Percentiles rank a stretch among this genome's conserved stretches.
These are phyloP conservation scores for Neonothopanus nambi DNA, from an alignment of 1,284 basidiomycete genomes.

Conservation along the genomic window DNA sequence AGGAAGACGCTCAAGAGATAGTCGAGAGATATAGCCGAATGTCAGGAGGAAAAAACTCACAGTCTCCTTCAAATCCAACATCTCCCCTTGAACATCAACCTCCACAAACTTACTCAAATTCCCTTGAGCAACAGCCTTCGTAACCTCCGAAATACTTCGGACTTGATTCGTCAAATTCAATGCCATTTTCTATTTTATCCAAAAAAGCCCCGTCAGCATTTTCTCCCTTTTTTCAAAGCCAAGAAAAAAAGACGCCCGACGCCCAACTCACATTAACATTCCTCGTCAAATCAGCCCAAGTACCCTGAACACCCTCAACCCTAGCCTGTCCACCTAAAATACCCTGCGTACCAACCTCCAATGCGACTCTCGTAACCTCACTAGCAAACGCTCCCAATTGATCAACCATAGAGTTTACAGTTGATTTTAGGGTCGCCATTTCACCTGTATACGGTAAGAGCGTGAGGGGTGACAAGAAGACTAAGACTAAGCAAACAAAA, in stretches of 20 bases:
- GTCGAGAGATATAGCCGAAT: not conserved
- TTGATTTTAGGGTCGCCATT: slow-evolving; percentile 46
- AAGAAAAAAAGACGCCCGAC: not conserved
- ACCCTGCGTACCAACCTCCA: slow-evolving; percentile 83
- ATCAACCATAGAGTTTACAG: slow-evolving; percentile 45
- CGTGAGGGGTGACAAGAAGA: slow-evolving; percentile 32
- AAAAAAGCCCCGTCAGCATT: not conserved
- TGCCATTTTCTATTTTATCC: slow-evolving; percentile 69
- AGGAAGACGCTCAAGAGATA: not conserved
- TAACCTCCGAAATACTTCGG: slow-evolving; percentile 95
- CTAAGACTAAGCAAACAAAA: slow-evolving; percentile 61
- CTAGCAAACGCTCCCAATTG: slow-evolving; percentile 90
- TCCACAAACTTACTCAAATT: slow-evolving; percentile 89
- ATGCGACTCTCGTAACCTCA: slow-evolving; percentile 51
- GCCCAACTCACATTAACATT: slow-evolving; percentile 75
- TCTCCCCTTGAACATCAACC: slow-evolving; percentile 96
- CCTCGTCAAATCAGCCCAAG: slow-evolving; percentile 89
- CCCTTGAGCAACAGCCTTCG: slow-evolving; percentile 94
- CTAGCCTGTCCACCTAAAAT: slow-evolving; percentile 91
- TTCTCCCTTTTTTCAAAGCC: slow-evolving; percentile 57
- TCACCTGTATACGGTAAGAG: slow-evolving; percentile 55
- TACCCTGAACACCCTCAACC: slow-evolving; percentile 92
- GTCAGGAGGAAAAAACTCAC: slow-evolving; percentile 34
- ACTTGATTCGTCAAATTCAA: slow-evolving; percentile 96
- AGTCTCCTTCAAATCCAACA: slow-evolving; percentile 90